These are phyloP conservation scores for Diutina neorugosa DNA, from an alignment of 1,139 yeast genomes.

Conservation along the genomic window DNA sequence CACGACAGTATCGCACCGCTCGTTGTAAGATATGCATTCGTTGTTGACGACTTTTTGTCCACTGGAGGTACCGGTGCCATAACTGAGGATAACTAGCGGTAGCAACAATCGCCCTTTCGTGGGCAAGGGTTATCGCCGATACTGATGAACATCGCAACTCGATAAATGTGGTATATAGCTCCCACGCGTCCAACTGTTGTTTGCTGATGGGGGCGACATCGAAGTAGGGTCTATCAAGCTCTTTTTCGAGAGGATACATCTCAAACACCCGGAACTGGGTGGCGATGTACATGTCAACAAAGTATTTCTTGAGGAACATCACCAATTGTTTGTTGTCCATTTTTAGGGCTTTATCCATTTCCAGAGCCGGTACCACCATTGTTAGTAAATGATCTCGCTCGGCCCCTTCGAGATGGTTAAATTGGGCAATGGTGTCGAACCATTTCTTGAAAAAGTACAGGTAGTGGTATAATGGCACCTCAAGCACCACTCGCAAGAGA, in stretches of 20 bases:
- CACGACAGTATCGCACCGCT: neutral
- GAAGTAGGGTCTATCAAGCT: conserved; percentile 39
- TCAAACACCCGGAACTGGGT: conserved; percentile 52
- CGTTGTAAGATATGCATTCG: neutral
- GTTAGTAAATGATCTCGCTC: conserved; percentile 12
- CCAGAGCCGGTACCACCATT: conserved; percentile 13
- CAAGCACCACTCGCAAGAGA: conserved; percentile 48
- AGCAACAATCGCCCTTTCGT: neutral
- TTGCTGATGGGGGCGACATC: conserved; percentile 27
- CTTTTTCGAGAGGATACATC: conserved; percentile 51
- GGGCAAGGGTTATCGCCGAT: neutral
- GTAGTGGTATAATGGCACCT: conserved; percentile 70
- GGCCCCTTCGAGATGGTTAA: conserved; percentile 17
- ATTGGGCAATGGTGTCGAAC: conserved; percentile 25
- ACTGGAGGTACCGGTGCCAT: neutral
- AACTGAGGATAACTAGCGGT: neutral
- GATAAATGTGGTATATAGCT: conserved; percentile 42
- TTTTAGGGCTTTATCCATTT: conserved; percentile 9
- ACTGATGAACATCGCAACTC: conserved; percentile 16
- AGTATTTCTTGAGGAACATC: conserved; percentile 26
- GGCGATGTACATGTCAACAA: conserved; percentile 42
- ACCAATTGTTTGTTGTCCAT: conserved; percentile 11
- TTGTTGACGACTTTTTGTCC: neutral
- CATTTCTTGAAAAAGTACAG: conserved; percentile 39
- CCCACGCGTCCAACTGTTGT: conserved; percentile 44